These are phyloP conservation scores for Aspergillus amoenus DNA, from an alignment of 2,329 filamentous ascomycete genomes.

Conservation along the genomic window DNA sequence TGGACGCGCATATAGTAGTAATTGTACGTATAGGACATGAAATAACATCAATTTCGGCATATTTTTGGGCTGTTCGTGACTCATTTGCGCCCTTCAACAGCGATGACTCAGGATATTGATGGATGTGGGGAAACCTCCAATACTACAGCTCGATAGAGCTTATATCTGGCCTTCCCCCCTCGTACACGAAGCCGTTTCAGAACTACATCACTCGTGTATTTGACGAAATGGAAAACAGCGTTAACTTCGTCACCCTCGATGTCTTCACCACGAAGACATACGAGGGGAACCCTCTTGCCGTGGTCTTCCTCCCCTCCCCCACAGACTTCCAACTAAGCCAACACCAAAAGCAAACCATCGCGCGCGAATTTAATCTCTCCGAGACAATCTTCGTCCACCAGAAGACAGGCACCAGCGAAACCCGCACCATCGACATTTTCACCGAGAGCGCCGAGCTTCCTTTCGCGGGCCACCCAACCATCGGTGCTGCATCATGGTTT, in stretches of 20 bases:
- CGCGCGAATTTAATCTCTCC: conserved; percentile 58
- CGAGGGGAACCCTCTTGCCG: conserved; percentile 55
- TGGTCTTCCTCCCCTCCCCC: conserved; percentile 46
- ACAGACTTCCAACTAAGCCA: conserved; percentile 41
- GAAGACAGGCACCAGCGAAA: conserved; percentile 10
- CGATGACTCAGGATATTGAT: too few relatives aligned
- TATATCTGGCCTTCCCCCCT: background rate
- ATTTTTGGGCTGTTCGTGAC: background rate
- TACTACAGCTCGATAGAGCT: too few relatives aligned
- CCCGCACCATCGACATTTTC: conserved; percentile 54
- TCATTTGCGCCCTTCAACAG: background rate
- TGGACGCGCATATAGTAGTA: background rate
- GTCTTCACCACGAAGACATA: conserved; percentile 45
- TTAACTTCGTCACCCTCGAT: conserved; percentile 29
- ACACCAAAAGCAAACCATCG: conserved; percentile 53
- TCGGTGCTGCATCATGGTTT: conserved; percentile 55
- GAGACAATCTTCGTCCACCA: conserved; percentile 57
- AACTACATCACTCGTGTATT: too few relatives aligned
- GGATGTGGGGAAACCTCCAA: too few relatives aligned
- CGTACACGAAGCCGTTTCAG: too few relatives aligned
- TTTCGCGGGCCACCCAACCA: conserved; percentile 60
- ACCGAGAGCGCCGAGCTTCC: conserved; percentile 52
- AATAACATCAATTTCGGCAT: background rate
- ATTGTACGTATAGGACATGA: background rate
- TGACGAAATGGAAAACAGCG: background rate